Conservation (phyloP, 2,329 filamentous ascomycete species). For the Fusarium luffae region DNA sequence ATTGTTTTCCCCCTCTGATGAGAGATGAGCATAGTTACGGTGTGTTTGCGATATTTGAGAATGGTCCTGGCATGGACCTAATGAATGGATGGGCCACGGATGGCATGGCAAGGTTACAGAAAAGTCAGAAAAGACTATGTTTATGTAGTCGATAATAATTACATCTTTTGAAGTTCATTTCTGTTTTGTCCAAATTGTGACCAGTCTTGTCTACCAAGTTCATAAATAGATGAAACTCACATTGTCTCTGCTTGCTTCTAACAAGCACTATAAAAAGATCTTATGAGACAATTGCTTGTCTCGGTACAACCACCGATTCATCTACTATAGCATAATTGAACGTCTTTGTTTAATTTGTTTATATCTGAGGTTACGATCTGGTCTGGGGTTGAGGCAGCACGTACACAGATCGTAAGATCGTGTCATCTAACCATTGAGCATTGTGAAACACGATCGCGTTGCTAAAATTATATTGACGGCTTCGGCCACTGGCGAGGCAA, state of each 20-base stretch:
- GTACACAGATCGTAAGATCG: neutral
- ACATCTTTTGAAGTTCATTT: conserved; percentile 34
- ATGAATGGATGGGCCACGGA: conserved; percentile 35
- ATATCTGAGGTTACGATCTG: neutral
- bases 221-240: neutral
- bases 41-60: conserved; percentile 42
- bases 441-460: neutral
- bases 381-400: neutral
- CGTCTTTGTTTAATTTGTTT: neutral
- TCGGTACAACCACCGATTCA: neutral
- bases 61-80: conserved; percentile 42
- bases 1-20: conserved; percentile 34
- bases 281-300: conserved; percentile 1
- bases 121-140: conserved; percentile 45
- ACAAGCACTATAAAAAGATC: neutral
- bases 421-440: neutral
- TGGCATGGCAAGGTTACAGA: conserved; percentile 45
- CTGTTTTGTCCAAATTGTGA: neutral
- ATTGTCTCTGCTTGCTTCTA: conserved; percentile 3
- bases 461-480: neutral
- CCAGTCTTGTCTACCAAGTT: neutral
- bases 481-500: conserved; percentile 14
- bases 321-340: conserved; percentile 1
- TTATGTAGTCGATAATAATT: conserved; percentile 43
- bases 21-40: conserved; percentile 44